These are phyloP conservation scores for Sarcodon aspratus DNA, from an alignment of 768 basidiomycete genomes.

Conservation along the genomic window DNA sequence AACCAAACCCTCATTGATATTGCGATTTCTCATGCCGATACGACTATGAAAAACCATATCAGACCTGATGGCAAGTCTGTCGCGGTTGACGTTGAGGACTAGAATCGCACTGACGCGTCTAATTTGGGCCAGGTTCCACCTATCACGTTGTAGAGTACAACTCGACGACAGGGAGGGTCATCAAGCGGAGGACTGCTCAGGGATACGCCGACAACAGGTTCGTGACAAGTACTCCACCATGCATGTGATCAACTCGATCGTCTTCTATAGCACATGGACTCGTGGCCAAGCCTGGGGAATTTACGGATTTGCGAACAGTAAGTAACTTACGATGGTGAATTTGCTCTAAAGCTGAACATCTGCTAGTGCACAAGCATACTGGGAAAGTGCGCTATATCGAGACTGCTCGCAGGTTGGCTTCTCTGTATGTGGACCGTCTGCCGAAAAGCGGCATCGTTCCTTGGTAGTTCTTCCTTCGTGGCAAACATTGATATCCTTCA, in stretches of 20 bases:
- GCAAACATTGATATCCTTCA: not conserved
- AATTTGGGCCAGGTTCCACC: slow-evolving; percentile 14
- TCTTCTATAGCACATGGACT: slow-evolving; percentile 50
- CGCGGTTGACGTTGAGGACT: not conserved
- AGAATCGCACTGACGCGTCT: not conserved
- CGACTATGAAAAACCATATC: slow-evolving; percentile 57
- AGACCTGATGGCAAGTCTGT: slow-evolving; percentile 41
- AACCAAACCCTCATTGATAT: slow-evolving; percentile 49
- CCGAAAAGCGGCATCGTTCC: slow-evolving; percentile 56
- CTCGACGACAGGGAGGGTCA: slow-evolving; percentile 49
- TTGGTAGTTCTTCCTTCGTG: slow-evolving; percentile 32
- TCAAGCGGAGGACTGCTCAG: slow-evolving; percentile 44
- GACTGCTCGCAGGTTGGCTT: slow-evolving; percentile 48
- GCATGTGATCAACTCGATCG: not conserved
- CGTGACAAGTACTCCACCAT: not conserved
- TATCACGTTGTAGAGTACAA: slow-evolving; percentile 58
- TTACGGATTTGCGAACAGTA: slow-evolving; percentile 61
- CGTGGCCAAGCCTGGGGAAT: slow-evolving; percentile 67
- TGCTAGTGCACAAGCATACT: slow-evolving; percentile 49
- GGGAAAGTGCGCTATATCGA: slow-evolving; percentile 36
- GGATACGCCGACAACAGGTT: slow-evolving; percentile 41
- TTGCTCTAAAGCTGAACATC: not conserved
- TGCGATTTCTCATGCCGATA: slow-evolving; percentile 53
- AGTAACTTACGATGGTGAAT: slow-evolving; percentile 12
- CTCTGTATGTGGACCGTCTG: slow-evolving; percentile 47